Conservation (phyloP, 2,329 filamentous ascomycete species). For the Keithomyces neogunnii region DNA sequence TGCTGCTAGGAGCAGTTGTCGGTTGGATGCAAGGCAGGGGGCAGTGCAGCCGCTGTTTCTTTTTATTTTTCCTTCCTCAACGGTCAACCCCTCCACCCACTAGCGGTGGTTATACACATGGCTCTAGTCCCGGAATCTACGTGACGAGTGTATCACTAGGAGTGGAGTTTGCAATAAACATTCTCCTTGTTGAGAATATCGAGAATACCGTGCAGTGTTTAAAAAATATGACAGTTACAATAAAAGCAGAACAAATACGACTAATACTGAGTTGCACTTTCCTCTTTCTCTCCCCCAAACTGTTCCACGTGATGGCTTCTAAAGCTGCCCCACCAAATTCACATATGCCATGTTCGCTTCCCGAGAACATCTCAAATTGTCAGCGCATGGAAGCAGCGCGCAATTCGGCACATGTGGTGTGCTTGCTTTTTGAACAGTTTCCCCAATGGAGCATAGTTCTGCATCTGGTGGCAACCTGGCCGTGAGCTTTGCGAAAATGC, state of each 20-base stretch:
- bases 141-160: no score
- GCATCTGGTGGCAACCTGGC: neutral
- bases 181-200: no score
- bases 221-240: no score
- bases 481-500: neutral
- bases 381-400: neutral
- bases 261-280: neutral
- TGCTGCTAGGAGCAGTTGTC: constrained; percentile 4
- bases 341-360: neutral
- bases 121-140: no score
- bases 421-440: neutral
- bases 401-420: neutral
- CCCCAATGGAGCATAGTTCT: neutral
- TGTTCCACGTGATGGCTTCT: neutral
- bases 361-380: neutral
- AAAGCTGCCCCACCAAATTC: neutral
- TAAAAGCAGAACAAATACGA: no score
- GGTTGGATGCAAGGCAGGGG: neutral
- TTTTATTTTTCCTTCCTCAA: no score
- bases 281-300: neutral
- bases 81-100: no score
- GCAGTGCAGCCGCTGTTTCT: neutral
- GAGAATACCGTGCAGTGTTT: no score
- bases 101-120: no score
- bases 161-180: no score